These are phyloP conservation scores for Mycena albidolilacea DNA, from an alignment of 768 basidiomycete genomes.

Conservation along the genomic window DNA sequence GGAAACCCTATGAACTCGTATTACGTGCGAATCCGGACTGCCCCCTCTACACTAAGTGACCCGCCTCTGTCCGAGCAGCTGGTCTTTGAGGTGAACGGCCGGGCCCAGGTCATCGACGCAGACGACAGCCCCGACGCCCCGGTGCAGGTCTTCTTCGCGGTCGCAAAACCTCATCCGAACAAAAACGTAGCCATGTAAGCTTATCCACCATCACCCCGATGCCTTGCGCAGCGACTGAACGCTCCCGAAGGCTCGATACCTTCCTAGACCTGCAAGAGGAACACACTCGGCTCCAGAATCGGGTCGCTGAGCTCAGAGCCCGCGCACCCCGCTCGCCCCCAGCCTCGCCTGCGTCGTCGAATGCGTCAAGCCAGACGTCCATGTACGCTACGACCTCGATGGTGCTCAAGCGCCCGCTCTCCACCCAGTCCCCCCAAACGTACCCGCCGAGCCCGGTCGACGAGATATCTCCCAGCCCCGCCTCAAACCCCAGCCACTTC, in stretches of 20 bases:
- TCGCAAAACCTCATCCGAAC: conserved; percentile 84
- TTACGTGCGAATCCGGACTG: conserved; percentile 73
- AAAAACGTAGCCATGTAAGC: conserved; percentile 58
- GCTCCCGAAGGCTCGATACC: conserved; percentile 69
- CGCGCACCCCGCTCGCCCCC: conserved; percentile 45
- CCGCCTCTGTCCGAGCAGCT: conserved; percentile 55
- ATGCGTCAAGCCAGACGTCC: conserved; percentile 44
- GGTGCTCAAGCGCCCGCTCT: conserved; percentile 20
- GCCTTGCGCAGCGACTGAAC: conserved; percentile 4
- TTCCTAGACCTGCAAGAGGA: conserved; percentile 90
- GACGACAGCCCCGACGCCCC: conserved; percentile 39
- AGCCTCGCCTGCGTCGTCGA: conserved; percentile 43
- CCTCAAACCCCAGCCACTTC: background rate
- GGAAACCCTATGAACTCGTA: conserved; percentile 64
- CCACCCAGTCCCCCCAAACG: background rate
- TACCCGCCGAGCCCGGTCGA: conserved; percentile 40
- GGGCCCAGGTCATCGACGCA: conserved; percentile 65
- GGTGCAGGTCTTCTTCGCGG: conserved; percentile 76
- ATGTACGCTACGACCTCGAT: conserved; percentile 49
- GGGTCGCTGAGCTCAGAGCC: conserved; percentile 61
- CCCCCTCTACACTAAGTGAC: conserved; percentile 43
- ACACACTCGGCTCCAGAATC: conserved; percentile 84
- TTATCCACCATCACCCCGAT: conserved; percentile 68
- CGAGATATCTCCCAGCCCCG: conserved; percentile 22
- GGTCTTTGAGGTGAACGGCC: conserved; percentile 81